phyloP scores from a whole-genome alignment of 116 monocot genomes.

The Papilionanthe hybrid region DNA sequence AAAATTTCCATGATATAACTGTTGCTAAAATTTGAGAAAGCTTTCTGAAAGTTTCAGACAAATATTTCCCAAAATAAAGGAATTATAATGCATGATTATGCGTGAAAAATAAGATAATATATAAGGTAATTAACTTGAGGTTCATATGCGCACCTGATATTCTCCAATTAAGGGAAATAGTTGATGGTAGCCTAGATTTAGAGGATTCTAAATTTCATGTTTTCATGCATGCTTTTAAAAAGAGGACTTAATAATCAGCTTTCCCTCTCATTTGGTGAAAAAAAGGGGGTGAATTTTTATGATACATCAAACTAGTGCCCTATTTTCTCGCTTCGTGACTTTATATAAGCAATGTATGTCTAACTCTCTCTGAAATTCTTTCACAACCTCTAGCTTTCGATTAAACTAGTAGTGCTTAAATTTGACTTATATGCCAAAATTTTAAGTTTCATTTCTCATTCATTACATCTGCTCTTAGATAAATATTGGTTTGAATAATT shows the following conservation, averaged over 20 bases:
- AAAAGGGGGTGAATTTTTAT: no score
- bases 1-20: neutral
- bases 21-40: neutral
- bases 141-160: neutral
- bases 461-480: no score
- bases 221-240: neutral
- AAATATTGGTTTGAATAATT: no score
- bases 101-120: neutral
- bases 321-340: no score
- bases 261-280: no score
- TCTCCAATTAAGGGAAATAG: neutral
- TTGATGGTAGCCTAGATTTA: neutral
- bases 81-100: neutral
- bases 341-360: no score
- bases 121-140: neutral
- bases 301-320: no score
- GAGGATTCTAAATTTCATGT: neutral
- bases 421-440: no score
- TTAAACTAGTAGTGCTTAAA: no score
- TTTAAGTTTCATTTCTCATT: no score
- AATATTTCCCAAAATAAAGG: neutral
- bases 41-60: neutral
- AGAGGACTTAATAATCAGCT: neutral
- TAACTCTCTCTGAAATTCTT: no score
- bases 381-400: no score